Conservation (phyloP, 2,329 filamentous ascomycete species). For the Aspergillus japonicus region DNA sequence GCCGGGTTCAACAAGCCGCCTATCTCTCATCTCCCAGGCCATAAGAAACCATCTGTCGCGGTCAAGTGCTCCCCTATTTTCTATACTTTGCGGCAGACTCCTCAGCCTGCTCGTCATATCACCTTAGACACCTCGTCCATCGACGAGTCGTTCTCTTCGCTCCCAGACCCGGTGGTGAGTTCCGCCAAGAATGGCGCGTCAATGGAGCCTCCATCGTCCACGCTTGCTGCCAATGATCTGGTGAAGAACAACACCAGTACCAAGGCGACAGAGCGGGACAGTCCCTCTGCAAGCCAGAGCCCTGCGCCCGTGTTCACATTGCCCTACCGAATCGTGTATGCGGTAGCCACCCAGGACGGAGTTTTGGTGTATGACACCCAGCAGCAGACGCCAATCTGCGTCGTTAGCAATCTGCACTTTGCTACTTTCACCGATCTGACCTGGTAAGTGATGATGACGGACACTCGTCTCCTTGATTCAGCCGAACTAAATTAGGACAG, state of each 20-base stretch:
- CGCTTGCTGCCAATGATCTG: constrained; percentile 47
- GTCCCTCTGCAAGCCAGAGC: constrained; percentile 53
- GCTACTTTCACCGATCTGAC: constrained; percentile 95
- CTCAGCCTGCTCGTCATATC: constrained; percentile 76
- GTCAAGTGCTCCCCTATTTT: constrained; percentile 90
- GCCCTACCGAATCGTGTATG: constrained; percentile 92
- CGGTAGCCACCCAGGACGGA: constrained; percentile 93
- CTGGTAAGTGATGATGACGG: constrained; percentile 63
- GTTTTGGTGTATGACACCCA: constrained; percentile 96
- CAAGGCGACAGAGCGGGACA: constrained; percentile 51
- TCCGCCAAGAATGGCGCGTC: constrained; percentile 47
- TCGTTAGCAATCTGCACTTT: constrained; percentile 96
- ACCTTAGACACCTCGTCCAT: constrained; percentile 89
- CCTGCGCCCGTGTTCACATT: constrained; percentile 70
- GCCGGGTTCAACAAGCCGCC: constrained; percentile 96
- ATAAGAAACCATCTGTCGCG: constrained; percentile 96
- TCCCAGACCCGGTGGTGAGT: constrained; percentile 75
- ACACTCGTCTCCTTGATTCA: constrained; percentile 1
- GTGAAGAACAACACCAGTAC: constrained; percentile 56
- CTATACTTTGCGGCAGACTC: constrained; percentile 72
- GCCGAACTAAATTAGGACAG: constrained; percentile 44
- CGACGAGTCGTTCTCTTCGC: constrained; percentile 76
- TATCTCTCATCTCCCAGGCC: constrained; percentile 88
- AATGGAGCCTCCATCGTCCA: constrained; percentile 73
- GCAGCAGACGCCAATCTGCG: constrained; percentile 86